Evolutionary conservation across 495 filamentous ascomycete genomes (phyloP).

Genomic region (Corynascus novoguineensis): DNA sequence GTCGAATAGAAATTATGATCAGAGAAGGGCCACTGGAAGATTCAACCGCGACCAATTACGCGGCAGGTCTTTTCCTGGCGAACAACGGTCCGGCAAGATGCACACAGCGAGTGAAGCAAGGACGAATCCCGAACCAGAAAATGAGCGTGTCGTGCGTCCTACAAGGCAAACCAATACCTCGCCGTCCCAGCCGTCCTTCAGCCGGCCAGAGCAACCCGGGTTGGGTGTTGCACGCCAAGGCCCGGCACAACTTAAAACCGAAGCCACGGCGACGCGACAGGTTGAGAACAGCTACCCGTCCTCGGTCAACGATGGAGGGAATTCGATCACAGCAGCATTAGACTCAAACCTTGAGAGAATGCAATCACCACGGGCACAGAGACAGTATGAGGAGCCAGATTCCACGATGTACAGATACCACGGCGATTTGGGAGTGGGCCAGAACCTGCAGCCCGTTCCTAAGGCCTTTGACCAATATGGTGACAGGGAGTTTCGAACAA

Average conservation of each 20-base stretch:
- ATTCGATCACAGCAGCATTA: conserved; percentile 16
- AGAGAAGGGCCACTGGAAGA: conserved; percentile 5
- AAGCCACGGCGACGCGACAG: background rate
- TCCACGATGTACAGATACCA: background rate
- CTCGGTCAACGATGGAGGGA: background rate
- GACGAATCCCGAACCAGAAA: conserved; percentile 25
- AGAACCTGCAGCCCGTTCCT: background rate
- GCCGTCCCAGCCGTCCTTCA: conserved; percentile 6
- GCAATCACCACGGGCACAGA: background rate
- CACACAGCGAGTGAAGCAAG: conserved; percentile 18
- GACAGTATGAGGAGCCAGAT: conserved; percentile 6
- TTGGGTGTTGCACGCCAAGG: background rate
- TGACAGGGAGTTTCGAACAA: background rate
- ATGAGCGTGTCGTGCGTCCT: conserved; percentile 31
- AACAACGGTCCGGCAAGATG: background rate
- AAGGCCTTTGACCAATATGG: background rate
- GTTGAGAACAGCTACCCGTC: background rate
- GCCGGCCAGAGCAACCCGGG: background rate
- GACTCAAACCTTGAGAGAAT: conserved; percentile 22
- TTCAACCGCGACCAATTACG: conserved; percentile 16
- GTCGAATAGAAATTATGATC: conserved; percentile 1
- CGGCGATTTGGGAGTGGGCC: background rate
- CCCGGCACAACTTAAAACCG: background rate
- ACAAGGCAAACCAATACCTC: conserved; percentile 22
- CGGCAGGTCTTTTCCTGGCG: too few relatives aligned